phyloP scores from a whole-genome alignment of 139 green algal genomes.

The Chlorella sp. region DNA sequence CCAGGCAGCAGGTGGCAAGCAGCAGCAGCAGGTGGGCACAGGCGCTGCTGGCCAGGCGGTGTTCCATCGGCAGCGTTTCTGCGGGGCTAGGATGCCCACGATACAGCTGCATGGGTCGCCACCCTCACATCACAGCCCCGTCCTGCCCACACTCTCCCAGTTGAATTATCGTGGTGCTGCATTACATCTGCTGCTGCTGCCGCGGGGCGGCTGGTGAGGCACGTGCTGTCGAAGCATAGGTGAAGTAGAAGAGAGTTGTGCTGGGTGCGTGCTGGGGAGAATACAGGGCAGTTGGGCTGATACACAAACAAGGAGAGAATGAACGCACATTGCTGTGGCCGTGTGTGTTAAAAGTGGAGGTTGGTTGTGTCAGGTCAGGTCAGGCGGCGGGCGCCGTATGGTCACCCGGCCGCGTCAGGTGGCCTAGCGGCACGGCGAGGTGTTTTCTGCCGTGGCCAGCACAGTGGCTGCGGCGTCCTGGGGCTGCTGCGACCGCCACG shows the following conservation, averaged over 20 bases:
- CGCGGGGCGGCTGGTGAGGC: no score
- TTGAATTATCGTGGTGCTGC: no score
- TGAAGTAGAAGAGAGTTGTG: background rate
- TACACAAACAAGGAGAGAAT: background rate
- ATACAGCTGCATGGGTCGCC: no score
- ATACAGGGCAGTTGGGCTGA: background rate
- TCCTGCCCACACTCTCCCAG: no score
- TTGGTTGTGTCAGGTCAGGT: background rate
- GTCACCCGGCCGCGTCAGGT: background rate
- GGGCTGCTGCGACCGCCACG: background rate
- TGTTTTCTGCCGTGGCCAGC: background rate
- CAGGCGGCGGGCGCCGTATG: slow-evolving; percentile 11
- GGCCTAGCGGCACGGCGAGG: background rate
- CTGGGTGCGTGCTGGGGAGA: background rate
- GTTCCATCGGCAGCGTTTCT: no score
- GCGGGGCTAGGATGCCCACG: no score
- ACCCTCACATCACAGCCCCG: no score
- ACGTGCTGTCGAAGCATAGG: no score
- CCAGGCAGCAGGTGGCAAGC: no score
- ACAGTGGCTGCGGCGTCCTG: background rate
- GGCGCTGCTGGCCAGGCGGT: no score
- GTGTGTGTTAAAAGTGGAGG: background rate
- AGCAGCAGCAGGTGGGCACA: no score
- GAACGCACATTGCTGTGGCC: slow-evolving; percentile 28
- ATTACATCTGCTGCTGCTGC: no score